Evolutionary conservation across 2,329 filamentous ascomycete species (phyloP).

Genomic region (Pleomassaria siparia): DNA sequence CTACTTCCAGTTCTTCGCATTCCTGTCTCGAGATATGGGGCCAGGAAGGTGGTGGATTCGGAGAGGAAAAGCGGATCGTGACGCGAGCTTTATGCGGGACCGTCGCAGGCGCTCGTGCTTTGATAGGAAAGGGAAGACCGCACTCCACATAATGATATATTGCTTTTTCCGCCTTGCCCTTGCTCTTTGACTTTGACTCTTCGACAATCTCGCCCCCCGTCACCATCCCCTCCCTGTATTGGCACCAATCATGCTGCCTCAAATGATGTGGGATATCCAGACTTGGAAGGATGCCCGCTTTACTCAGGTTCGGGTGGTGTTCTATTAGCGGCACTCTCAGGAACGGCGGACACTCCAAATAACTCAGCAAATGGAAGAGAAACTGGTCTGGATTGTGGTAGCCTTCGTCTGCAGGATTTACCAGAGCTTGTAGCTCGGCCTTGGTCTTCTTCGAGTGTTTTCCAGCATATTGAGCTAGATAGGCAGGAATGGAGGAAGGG

Average conservation of each 20-base stretch:
- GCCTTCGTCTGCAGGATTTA: constrained; percentile 49
- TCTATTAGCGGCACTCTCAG: constrained; percentile 75
- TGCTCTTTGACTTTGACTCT: constrained; percentile 9
- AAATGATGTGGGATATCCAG: constrained; percentile 86
- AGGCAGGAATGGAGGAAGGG: constrained; percentile 35
- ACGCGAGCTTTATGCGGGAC: constrained; percentile 73
- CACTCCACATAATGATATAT: constrained; percentile 50
- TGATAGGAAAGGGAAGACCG: constrained; percentile 50
- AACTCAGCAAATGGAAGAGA: constrained; percentile 74
- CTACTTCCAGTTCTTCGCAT: constrained; percentile 45
- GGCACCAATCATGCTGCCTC: constrained; percentile 73
- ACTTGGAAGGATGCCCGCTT: constrained; percentile 72
- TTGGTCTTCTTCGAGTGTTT: constrained; percentile 47
- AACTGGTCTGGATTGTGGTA: constrained; percentile 78
- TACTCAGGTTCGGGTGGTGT: constrained; percentile 74
- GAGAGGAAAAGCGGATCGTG: constrained; percentile 66
- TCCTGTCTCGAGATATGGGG: constrained; percentile 25
- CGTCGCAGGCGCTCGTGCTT: constrained; percentile 53
- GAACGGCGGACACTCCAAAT: constrained; percentile 82
- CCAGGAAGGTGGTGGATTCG: constrained; percentile 39
- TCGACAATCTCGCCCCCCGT: constrained; percentile 30
- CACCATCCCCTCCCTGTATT: constrained; percentile 77
- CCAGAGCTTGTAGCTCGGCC: constrained; percentile 44
- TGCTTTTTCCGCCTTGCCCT: constrained; percentile 40
- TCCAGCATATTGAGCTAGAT: constrained; percentile 22